Evolutionary conservation across 306 rosid genomes (phyloP), one percentile per base, ranked within the genome.

Genomic region (Prosopis cineraria): DNA sequence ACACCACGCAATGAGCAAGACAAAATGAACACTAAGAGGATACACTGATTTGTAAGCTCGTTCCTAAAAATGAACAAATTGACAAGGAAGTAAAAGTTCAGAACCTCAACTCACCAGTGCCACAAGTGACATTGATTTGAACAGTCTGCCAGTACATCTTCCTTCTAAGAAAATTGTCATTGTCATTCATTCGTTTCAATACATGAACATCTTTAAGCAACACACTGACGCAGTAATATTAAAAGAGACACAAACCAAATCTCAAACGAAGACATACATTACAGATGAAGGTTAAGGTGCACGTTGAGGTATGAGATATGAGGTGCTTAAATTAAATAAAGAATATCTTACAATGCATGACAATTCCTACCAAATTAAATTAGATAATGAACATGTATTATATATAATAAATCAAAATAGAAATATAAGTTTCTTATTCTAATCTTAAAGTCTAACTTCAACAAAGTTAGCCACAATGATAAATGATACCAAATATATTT

Each of bases 41-140:
- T 53, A 53, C 27, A 22, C 14, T 60, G 41, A 33, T 71, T 70
- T 66, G 43, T 31, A 39, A 70, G 16, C 44, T 60, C 78, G 59
- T 52, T 53, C 27, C 12, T 11, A 31, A 19, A 63, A 17, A 47
- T 0, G 40, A 44, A 36, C 14, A 36, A 25, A 55, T 45, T 43
- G 66, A 67, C 72, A n/a, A 59, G 45, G 41, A 75, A 69, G 72
- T 53, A 73, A 65, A 58, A 53, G 50, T 56, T 68, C 41, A 71
- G 68, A 69, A 48, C 73, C 79, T 70, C 43, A 68, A 85, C 91
- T 86, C 77, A 90, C 96, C 81, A 16, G 41, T 29, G 72, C 76
- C 34, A 75, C 27, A 77, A 40, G 56, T 81, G 66, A 16, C 70
- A 53, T 86, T 78, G 56, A 72, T 90, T 85, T 75, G 96, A 85